Evolutionary conservation across 148 eudicot genomes (phyloP).

Genomic region (Chenopodium formosanum): DNA sequence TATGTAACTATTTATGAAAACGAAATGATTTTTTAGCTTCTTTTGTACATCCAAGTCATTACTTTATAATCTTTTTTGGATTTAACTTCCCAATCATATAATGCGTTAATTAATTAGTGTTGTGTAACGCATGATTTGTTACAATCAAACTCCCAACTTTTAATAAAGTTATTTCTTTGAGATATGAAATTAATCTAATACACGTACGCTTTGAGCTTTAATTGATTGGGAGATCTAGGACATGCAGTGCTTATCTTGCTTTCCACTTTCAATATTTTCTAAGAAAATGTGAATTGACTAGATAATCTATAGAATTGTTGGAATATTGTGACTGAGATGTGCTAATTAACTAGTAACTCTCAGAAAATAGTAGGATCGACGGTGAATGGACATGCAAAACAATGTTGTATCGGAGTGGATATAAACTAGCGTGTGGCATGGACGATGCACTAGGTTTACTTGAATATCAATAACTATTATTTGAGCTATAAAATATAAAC

Average conservation of each 20-base stretch:
- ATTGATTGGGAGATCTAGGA: neutral
- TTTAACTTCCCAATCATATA: neutral
- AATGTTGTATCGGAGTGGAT: too few relatives aligned
- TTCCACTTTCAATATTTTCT: neutral
- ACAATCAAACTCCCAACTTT: constrained; percentile 15
- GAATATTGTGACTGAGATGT: too few relatives aligned
- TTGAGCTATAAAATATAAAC: too few relatives aligned
- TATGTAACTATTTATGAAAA: neutral
- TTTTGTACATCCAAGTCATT: neutral
- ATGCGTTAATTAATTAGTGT: neutral
- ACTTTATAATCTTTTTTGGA: neutral
- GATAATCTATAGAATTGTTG: too few relatives aligned
- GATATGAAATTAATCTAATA: constrained; percentile 1
- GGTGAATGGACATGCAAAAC: too few relatives aligned
- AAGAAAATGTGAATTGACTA: neutral
- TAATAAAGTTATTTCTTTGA: constrained; percentile 1
- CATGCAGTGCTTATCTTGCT: neutral
- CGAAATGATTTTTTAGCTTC: neutral
- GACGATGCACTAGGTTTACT: too few relatives aligned
- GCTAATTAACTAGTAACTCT: too few relatives aligned
- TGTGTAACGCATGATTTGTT: constrained; percentile 13
- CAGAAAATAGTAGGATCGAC: too few relatives aligned
- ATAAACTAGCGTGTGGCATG: too few relatives aligned
- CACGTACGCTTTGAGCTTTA: neutral
- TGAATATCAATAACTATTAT: too few relatives aligned